phyloP scores from a whole-genome alignment of 441 rosid species.

The Eutrema salsugineum region DNA sequence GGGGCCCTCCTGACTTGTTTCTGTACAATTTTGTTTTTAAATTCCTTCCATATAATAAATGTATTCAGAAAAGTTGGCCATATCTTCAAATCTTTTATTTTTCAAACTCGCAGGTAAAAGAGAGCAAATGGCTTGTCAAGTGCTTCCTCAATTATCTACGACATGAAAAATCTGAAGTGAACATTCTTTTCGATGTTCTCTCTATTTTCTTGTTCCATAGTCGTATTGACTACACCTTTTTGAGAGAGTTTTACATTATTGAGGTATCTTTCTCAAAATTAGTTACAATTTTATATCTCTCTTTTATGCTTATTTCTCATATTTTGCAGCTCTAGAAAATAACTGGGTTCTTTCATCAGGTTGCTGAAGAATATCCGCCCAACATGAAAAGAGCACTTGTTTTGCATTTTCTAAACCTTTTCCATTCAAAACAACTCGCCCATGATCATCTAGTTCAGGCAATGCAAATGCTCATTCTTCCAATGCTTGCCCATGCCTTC shows the following conservation, averaged over 20 bases:
- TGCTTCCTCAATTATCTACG: constrained; percentile 94
- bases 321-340: constrained; percentile 13
- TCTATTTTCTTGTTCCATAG: constrained; percentile 87
- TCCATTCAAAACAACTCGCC: constrained; percentile 85
- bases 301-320: neutral
- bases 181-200: constrained; percentile 87
- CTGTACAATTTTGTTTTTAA: constrained; percentile 3
- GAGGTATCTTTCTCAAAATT: constrained; percentile 53
- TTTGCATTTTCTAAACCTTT: constrained; percentile 82
- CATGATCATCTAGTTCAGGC: constrained; percentile 93
- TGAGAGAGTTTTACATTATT: constrained; percentile 94
- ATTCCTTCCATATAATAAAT: neutral
- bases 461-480: constrained; percentile 99
- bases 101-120: constrained; percentile 74
- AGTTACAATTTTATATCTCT: neutral
- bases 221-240: constrained; percentile 93
- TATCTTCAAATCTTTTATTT: constrained; percentile 10
- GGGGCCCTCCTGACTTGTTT: constrained; percentile 9
- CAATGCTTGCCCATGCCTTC: constrained; percentile 96
- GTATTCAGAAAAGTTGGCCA: constrained; percentile 10
- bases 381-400: constrained; percentile 77
- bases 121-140: constrained; percentile 99
- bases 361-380: constrained; percentile 90
- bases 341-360: constrained; percentile 46
- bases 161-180: constrained; percentile 79